Evolutionary conservation across 148 eudicot genomes (phyloP), one percentile per base, ranked within the genome.

Genomic region (Vaccinium vitisidaea): DNA sequence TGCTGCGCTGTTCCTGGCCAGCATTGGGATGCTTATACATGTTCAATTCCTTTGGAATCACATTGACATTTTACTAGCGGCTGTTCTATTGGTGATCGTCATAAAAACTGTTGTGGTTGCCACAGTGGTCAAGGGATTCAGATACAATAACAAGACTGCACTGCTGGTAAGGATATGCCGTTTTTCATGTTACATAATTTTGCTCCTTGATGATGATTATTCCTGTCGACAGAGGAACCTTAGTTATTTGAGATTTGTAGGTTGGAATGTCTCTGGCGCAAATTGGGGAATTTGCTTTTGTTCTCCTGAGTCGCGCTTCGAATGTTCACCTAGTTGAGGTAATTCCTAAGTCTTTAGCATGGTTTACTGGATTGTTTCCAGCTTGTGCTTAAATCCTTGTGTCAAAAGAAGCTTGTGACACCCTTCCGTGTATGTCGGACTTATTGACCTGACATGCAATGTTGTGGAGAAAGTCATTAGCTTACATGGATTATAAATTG

Each of bases 31-130:
- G 99, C 98, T 97, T 55, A 97, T 97, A 84, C 95, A 97, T 83
- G 98, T 93, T 87, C 99, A 97, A 88, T 97, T 97, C 89, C 96
- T 97, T 54, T 97, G 99, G 99, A 97, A 94, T 88, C 99, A 97
- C 87, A 93, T 97, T 85, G 99, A 97, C 87, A 97, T 97, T 55
- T 89, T 97, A 88, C 91, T 97, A 85, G 98, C 96, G 56, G 92
- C 99, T 46, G 99, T 93, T 87, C 89, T 97, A 85, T 87, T 95
- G 87, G 99, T 97, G 76, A 93, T 97, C 69, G 86, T 91, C 39
- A 88, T 94, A 78, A 95, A 97, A 87, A 97, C 99, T 32, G 11
- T 95, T 56, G 95, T 97, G 83, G 90, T 95, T 82, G 90, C 93
- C 23, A 71, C 77, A 53, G 98, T 95, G 30, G 98, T 97, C 85